Evolutionary conservation across 208 protist genomes (phyloP), one percentile per base, ranked within the genome.

Genomic region (Acanthamoeba triangularis): DNA sequence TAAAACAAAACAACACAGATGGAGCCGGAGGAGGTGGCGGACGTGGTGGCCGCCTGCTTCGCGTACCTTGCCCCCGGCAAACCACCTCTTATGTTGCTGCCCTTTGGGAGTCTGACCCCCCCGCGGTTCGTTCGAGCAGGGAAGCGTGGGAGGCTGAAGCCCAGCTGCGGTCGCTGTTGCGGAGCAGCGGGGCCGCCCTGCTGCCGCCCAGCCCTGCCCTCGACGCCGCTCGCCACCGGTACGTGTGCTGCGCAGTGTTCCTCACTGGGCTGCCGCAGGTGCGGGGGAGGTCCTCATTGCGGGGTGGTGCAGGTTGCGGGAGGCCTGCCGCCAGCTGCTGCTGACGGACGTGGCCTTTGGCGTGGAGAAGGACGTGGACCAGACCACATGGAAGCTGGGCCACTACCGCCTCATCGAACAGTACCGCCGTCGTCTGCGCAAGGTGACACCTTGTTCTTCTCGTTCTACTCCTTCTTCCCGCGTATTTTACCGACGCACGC

Each of bases 371-470:
- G 72, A 80, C 72, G 35, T 80, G 16, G 72, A 49, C 72, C 72
- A 80, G 41, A 23, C 41, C 18, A 16, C n/a, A 16, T 80, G 72
- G 72, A 80, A 80, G 72, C 41, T 80, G 41, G 35, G 72, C 72
- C 72, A 80, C 72, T 80, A 80, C 35, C 72, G 72, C 72, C 18
- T 80, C 72, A 80, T 80, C 72, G 72, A 80, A 35, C 72, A 80
- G 72, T 80, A 49, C 72, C 72, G 72, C 0, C 72, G 37, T 0
- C 72, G 72, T 8, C 72, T 80, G 10, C 72, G 72, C 72, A 80
- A 80, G 72, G 72, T 28, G 63, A n/a, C n/a, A n/a, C n/a, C n/a
- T n/a, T n/a, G n/a, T n/a, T n/a, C n/a, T n/a, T n/a, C n/a, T 2
- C n/a, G 13, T 2, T n/a, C 63, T 20, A 33, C 28, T 10, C 63